Evolutionary conservation across 1,284 basidiomycete genomes (phyloP).

Genomic region (Irpex lacteus): DNA sequence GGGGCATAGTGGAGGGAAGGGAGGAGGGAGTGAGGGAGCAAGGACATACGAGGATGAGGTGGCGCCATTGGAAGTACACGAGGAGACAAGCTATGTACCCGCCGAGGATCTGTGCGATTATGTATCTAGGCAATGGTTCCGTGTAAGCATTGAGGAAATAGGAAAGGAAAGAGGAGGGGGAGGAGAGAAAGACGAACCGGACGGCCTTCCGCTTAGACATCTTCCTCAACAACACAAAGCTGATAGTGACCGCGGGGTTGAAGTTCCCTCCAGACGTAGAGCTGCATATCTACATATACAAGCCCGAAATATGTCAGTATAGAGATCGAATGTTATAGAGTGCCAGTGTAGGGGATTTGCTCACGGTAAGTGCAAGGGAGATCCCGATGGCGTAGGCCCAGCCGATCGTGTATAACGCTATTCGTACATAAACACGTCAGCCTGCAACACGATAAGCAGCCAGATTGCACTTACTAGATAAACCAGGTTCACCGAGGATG

Average conservation of each 20-base stretch:
- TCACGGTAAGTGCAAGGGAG: conserved; percentile 46
- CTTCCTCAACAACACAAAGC: conserved; percentile 48
- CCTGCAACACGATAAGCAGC: not conserved
- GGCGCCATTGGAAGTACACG: conserved; percentile 60
- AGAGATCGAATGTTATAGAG: not conserved
- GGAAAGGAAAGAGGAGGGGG: not conserved
- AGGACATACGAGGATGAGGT: conserved; percentile 38
- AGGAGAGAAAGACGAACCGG: conserved; percentile 30
- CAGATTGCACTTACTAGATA: not conserved
- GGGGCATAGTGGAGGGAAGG: too few relatives aligned
- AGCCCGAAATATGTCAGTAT: not conserved
- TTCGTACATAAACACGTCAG: too few relatives aligned
- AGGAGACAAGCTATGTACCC: conserved; percentile 57
- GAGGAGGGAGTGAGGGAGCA: not conserved
- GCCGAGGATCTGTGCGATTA: conserved; percentile 60
- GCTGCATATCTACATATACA: conserved; percentile 35
- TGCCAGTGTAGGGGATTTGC: not conserved
- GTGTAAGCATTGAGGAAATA: not conserved
- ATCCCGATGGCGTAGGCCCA: conserved; percentile 61
- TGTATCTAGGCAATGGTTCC: conserved; percentile 43
- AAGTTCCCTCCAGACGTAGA: conserved; percentile 64
- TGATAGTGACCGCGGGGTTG: conserved; percentile 57
- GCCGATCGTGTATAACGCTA: conserved; percentile 60
- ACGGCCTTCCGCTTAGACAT: conserved; percentile 54
- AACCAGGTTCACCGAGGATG: conserved; percentile 28